These are phyloP conservation scores for Hemerocallis citrina DNA, from an alignment of 106 monocot genomes.

Conservation along the genomic window DNA sequence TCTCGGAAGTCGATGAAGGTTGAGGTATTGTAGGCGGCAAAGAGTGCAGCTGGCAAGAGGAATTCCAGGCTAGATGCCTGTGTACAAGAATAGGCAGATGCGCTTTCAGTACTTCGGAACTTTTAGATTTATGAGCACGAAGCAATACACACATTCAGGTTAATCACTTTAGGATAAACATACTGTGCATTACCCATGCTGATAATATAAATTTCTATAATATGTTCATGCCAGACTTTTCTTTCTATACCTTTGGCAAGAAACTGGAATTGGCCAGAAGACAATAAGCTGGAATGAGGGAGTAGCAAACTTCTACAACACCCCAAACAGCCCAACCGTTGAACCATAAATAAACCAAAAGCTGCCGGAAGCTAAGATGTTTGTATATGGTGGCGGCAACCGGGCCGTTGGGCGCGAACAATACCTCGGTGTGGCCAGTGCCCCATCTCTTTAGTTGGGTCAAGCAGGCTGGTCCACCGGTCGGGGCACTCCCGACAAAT, in stretches of 20 bases:
- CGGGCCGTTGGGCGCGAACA: conserved; percentile 9
- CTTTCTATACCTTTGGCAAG: conserved; percentile 22
- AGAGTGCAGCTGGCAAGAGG: conserved; percentile 4
- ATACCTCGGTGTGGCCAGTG: conserved; percentile 22
- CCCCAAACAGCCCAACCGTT: conserved; percentile 11
- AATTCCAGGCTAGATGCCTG: conserved; percentile 13
- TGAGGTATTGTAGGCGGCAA: conserved; percentile 10
- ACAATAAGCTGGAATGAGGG: conserved; percentile 25
- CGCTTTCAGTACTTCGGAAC: too few relatives aligned
- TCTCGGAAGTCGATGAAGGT: conserved; percentile 20
- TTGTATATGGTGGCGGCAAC: not conserved
- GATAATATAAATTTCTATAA: too few relatives aligned
- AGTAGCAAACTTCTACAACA: conserved; percentile 20
- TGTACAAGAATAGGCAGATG: too few relatives aligned
- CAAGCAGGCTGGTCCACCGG: conserved; percentile 20
- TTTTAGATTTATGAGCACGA: too few relatives aligned
- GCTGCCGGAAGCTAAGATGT: conserved; percentile 22
- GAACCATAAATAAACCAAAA: conserved; percentile 11
- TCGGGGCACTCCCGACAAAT: conserved; percentile 26
- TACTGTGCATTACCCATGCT: too few relatives aligned
- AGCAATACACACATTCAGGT: too few relatives aligned
- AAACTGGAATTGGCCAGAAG: conserved; percentile 17
- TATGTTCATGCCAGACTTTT: too few relatives aligned
- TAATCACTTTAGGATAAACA: too few relatives aligned
- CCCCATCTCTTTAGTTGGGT: conserved; percentile 37